Percentiles rank a stretch among this genome's conserved stretches.
Evolutionary conservation across 2,329 filamentous ascomycete genomes (phyloP).

Genomic region (Epichloe brachyelytri): DNA sequence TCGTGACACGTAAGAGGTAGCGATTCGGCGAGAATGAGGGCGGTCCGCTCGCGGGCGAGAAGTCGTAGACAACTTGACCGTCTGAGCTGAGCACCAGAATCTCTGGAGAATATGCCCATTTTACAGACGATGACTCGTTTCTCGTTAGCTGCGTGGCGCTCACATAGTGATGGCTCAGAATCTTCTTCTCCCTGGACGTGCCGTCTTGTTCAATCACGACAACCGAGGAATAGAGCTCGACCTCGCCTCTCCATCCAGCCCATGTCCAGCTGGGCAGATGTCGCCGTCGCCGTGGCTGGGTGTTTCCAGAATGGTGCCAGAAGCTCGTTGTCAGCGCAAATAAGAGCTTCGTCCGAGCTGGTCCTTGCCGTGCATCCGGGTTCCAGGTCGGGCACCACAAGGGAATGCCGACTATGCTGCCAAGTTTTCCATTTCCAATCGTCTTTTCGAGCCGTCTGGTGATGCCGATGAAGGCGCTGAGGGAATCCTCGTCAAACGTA

Average conservation of each 20-base stretch:
- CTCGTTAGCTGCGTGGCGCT: constrained; percentile 21
- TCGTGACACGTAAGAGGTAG: constrained; percentile 19
- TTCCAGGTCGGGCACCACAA: constrained; percentile 14
- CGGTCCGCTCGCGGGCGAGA: constrained; percentile 9
- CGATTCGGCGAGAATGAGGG: constrained; percentile 14
- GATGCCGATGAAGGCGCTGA: constrained; percentile 20
- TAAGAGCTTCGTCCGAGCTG: constrained; percentile 18
- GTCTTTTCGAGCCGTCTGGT: constrained; percentile 18
- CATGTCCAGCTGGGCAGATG: constrained; percentile 25
- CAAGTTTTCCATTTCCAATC: constrained; percentile 17
- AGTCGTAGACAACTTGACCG: constrained; percentile 20
- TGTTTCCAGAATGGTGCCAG: constrained; percentile 21
- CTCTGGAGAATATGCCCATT: constrained; percentile 23
- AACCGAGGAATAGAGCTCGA: constrained; percentile 21
- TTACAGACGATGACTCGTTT: constrained; percentile 17
- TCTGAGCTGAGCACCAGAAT: constrained; percentile 17
- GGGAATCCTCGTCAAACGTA: constrained; percentile 19
- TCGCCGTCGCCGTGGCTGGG: constrained; percentile 13
- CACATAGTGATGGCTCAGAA: constrained; percentile 23
- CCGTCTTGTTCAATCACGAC: constrained; percentile 18
- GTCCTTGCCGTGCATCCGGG: constrained; percentile 7
- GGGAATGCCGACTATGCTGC: constrained; percentile 19
- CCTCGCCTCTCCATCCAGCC: constrained; percentile 23
- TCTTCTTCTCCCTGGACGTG: constrained; percentile 16
- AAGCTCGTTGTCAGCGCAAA: constrained; percentile 23